Evolutionary conservation across 176 grass and related monocot species (phyloP).

Genomic region (Coix lacrymajobi): DNA sequence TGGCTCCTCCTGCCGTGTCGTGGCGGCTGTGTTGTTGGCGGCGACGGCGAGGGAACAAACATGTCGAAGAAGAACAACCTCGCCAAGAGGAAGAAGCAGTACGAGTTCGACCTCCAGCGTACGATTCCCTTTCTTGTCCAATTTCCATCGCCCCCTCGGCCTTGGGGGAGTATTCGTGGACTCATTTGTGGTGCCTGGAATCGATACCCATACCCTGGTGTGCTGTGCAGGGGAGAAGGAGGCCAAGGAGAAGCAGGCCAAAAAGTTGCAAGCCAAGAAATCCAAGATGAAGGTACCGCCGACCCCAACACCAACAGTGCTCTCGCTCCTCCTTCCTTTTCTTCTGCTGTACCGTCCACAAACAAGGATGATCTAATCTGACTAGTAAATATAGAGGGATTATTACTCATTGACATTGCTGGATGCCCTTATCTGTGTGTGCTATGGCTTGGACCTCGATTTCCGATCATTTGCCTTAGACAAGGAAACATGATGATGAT

Average conservation of each 20-base stretch:
- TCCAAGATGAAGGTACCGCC: conserved; percentile 81
- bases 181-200: not conserved
- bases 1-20: no score
- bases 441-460: not conserved
- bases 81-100: conserved; percentile 60
- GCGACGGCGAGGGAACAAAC: not conserved
- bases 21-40: not conserved
- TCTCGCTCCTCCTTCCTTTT: not conserved
- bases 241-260: conserved; percentile 57
- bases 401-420: not conserved
- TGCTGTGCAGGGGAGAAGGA: conserved; percentile 56
- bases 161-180: not conserved
- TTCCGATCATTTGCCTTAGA: not conserved
- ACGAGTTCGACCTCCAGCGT: conserved; percentile 87
- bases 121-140: not conserved
- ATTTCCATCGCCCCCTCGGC: not conserved
- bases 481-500: not conserved
- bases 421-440: not conserved
- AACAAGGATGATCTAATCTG: not conserved
- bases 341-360: not conserved
- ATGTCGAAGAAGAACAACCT: conserved; percentile 99
- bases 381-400: not conserved
- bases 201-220: not conserved
- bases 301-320: not conserved
- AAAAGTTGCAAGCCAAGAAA: conserved; percentile 81